These are phyloP conservation scores for Coffea humblotiana DNA, from an alignment of 305 asterid species.

Conservation along the genomic window DNA sequence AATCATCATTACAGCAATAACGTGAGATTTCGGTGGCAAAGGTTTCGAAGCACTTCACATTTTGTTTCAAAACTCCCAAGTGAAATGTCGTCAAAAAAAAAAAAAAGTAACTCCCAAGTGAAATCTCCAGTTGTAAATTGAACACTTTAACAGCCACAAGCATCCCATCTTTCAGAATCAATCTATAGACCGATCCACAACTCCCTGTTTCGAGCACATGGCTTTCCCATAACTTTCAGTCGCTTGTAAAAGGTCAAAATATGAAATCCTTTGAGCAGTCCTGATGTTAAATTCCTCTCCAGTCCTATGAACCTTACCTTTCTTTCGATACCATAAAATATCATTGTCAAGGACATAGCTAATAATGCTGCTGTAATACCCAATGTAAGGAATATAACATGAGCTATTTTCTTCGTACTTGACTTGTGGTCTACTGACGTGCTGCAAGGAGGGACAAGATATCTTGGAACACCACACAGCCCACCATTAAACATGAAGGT, in stretches of 20 bases:
- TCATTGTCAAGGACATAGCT: no score
- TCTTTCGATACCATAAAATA: not conserved
- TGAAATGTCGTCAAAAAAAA: no score
- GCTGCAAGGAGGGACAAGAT: slow-evolving; percentile 33
- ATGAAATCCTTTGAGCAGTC: slow-evolving; percentile 9
- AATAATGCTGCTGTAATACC: not conserved
- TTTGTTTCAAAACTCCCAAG: slow-evolving; percentile 2
- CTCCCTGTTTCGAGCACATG: slow-evolving; percentile 17
- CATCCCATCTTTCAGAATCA: not conserved
- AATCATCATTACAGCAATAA: slow-evolving; percentile 18
- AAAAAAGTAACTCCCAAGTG: slow-evolving; percentile 6
- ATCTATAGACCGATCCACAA: slow-evolving; percentile 21
- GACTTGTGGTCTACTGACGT: not conserved
- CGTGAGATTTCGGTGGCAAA: slow-evolving; percentile 28
- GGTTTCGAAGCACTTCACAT: slow-evolving; percentile 24
- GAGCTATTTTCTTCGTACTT: not conserved
- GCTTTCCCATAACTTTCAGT: slow-evolving; percentile 8
- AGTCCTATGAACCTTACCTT: not conserved
- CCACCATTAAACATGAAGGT: slow-evolving; percentile 33
- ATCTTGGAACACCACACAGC: slow-evolving; percentile 37
- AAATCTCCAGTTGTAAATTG: not conserved
- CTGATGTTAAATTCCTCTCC: not conserved
- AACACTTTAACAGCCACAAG: slow-evolving; percentile 20
- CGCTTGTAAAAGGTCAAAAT: slow-evolving; percentile 13
- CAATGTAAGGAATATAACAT: not conserved